phyloP scores from a whole-genome alignment of 139 green algal species.

The Micractinium conductrix region DNA sequence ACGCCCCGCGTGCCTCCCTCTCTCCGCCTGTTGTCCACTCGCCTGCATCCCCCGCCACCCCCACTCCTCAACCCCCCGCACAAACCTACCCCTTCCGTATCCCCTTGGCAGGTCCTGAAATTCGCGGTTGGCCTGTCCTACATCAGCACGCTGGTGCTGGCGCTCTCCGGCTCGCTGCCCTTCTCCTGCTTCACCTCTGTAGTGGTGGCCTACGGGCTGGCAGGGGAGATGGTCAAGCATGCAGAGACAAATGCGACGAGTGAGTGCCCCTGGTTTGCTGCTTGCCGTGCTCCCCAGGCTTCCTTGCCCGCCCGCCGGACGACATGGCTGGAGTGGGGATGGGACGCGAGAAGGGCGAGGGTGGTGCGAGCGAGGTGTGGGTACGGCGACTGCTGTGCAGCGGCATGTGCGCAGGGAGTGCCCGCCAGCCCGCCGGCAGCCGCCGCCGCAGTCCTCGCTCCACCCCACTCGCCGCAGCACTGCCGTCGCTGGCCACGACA shows the following conservation, averaged over 20 bases:
- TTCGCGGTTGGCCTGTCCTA: constrained; percentile 36
- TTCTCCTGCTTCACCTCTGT: constrained; percentile 40
- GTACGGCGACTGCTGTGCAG: neutral
- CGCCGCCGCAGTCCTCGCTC: too few relatives aligned
- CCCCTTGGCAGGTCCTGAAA: constrained; percentile 32
- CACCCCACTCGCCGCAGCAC: too few relatives aligned
- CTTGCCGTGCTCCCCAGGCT: neutral
- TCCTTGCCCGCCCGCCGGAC: too few relatives aligned
- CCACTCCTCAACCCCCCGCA: neutral
- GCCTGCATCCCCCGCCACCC: neutral
- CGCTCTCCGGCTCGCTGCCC: constrained; percentile 40
- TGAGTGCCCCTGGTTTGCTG: neutral
- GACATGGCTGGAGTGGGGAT: too few relatives aligned
- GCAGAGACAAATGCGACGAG: constrained; percentile 30
- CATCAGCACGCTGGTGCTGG: constrained; percentile 26
- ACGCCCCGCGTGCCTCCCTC: neutral
- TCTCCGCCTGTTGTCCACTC: neutral
- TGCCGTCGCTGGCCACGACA: too few relatives aligned
- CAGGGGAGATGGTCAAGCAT: constrained; percentile 44
- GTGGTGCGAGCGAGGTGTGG: neutral
- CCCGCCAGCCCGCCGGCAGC: too few relatives aligned
- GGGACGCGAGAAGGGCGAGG: too few relatives aligned
- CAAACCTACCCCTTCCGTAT: neutral
- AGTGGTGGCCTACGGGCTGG: constrained; percentile 47
- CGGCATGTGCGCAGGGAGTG: neutral